These are phyloP conservation scores for Ambrosia trifida DNA, from an alignment of 129 eudicot genomes.

Conservation along the genomic window DNA sequence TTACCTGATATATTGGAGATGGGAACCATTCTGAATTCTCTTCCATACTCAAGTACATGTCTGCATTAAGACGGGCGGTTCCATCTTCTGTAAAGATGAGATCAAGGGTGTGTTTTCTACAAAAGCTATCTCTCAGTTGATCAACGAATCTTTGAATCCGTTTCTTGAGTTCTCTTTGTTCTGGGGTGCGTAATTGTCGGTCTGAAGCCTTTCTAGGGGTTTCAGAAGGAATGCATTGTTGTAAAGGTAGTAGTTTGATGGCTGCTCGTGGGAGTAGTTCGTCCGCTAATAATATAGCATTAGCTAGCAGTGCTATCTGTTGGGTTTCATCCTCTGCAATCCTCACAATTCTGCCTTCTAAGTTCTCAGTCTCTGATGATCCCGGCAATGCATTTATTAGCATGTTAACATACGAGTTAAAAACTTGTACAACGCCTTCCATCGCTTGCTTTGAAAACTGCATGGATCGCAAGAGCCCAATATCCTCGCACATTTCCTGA, in stretches of 20 bases:
- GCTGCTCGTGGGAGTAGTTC: conserved; percentile 86
- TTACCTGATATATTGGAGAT: conserved; percentile 72
- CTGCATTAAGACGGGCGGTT: conserved; percentile 54
- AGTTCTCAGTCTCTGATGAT: conserved; percentile 67
- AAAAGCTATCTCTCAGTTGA: conserved; percentile 83
- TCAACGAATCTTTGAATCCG: conserved; percentile 71
- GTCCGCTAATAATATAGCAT: conserved; percentile 69
- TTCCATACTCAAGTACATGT: conserved; percentile 67
- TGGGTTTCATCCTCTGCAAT: conserved; percentile 74
- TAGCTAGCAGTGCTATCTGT: conserved; percentile 74
- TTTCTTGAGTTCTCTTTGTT: conserved; percentile 76
- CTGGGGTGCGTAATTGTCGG: conserved; percentile 60
- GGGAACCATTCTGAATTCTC: conserved; percentile 73
- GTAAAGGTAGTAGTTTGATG: conserved; percentile 43
- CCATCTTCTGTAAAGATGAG: conserved; percentile 86
- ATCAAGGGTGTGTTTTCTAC: conserved; percentile 89
- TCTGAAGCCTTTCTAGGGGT: conserved; percentile 52
- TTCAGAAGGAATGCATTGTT: conserved; percentile 40
- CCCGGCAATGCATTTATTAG: conserved; percentile 79
- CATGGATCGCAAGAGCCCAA: conserved; percentile 66
- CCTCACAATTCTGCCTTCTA: conserved; percentile 69
- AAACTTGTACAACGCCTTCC: conserved; percentile 73
- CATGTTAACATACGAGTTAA: conserved; percentile 65
- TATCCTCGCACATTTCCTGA: conserved; percentile 94
- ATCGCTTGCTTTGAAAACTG: conserved; percentile 60